These are phyloP conservation scores for Trichoderma semiorbis DNA, from an alignment of 2,329 filamentous ascomycete species.

Conservation along the genomic window DNA sequence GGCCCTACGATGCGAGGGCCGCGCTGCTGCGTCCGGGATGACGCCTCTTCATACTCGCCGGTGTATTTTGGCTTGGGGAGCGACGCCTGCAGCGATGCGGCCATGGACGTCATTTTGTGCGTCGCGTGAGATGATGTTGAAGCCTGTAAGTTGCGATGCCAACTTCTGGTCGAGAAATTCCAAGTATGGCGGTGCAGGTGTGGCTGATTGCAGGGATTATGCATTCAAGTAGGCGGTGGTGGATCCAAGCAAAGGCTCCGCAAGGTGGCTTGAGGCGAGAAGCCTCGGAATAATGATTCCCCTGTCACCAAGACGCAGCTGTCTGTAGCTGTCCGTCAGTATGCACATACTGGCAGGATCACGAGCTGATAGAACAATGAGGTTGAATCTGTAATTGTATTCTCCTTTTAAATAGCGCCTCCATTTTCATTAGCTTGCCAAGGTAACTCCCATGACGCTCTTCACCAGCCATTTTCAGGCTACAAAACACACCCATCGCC, in stretches of 20 bases:
- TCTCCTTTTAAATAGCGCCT: background rate
- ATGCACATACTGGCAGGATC: background rate
- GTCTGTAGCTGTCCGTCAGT: background rate
- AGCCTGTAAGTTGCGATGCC: constrained; percentile 3
- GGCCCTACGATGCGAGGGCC: constrained; percentile 80
- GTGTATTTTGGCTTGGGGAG: constrained; percentile 89
- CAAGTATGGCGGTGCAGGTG: constrained; percentile 27
- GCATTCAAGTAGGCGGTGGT: background rate
- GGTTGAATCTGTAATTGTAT: background rate
- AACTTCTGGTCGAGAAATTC: constrained; percentile 30
- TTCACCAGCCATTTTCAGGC: background rate
- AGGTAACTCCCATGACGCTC: constrained; percentile 19
- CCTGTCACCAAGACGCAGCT: background rate
- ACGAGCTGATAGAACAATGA: background rate
- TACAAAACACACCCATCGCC: background rate
- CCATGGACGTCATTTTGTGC: constrained; percentile 60
- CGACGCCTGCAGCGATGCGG: constrained; percentile 69
- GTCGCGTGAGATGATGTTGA: constrained; percentile 23
- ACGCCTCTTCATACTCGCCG: constrained; percentile 80
- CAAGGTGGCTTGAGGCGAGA: background rate
- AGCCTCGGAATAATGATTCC: background rate
- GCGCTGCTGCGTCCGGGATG: constrained; percentile 66
- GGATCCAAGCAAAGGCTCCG: background rate
- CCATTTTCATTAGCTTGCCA: constrained; percentile 23
- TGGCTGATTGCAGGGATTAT: background rate